phyloP scores from a whole-genome alignment of 2,329 filamentous ascomycete species.

The Seiridium cupressi region DNA sequence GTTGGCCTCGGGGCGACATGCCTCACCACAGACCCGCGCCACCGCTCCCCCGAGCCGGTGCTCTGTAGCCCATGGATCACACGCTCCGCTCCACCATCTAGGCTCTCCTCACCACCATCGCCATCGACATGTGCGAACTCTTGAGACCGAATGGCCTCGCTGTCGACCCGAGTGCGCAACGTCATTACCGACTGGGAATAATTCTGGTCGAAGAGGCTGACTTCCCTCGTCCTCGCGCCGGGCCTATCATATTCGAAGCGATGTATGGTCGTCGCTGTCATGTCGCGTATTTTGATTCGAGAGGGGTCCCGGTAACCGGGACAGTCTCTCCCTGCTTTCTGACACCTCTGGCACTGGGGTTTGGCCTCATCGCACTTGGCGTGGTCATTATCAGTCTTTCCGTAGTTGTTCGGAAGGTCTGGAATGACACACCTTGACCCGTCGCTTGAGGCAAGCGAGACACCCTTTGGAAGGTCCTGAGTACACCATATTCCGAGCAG shows the following conservation, averaged over 20 bases:
- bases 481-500: slow-evolving; percentile 1
- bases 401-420: too few relatives aligned
- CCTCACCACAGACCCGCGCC: not conserved
- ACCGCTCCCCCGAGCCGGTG: not conserved
- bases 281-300: slow-evolving; percentile 1
- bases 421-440: not conserved
- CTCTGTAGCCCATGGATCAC: too few relatives aligned
- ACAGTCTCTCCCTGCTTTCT: not conserved
- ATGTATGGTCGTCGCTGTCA: slow-evolving; percentile 4
- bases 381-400: too few relatives aligned
- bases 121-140: not conserved
- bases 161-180: not conserved
- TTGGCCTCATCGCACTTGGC: not conserved
- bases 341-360: slow-evolving; percentile 1
- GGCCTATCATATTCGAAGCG: not conserved
- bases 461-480: slow-evolving; percentile 2
- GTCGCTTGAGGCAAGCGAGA: slow-evolving; percentile 3
- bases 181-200: not conserved
- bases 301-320: slow-evolving; percentile 1
- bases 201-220: not conserved
- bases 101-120: not conserved
- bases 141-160: not conserved
- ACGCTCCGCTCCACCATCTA: not conserved
- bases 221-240: not conserved
- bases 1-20: not conserved